Conservation (phyloP, 345 rosid genomes). For the Geranium rotundifolium region DNA sequence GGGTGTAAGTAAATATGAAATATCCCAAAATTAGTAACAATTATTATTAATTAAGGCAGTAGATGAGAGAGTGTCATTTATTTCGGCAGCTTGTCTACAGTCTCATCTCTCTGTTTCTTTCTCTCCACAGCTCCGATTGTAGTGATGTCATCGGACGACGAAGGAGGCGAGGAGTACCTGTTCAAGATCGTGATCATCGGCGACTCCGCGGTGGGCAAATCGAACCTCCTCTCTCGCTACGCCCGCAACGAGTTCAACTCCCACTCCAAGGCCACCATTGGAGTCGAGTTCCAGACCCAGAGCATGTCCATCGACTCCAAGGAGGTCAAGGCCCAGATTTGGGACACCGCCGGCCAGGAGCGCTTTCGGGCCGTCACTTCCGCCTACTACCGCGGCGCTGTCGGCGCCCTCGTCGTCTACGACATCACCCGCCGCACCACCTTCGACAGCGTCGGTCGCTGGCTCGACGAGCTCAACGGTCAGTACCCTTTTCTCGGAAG, state of each 20-base stretch:
- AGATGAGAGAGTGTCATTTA: no score
- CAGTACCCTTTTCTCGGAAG: background rate
- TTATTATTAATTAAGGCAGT: no score
- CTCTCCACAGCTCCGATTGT: no score
- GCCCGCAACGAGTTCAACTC: slow-evolving; percentile 27
- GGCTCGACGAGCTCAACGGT: slow-evolving; percentile 15
- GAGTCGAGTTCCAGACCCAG: slow-evolving; percentile 31
- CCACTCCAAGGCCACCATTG: slow-evolving; percentile 32
- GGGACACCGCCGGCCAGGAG: slow-evolving; percentile 36
- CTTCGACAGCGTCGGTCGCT: slow-evolving; percentile 13
- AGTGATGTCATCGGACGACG: no score
- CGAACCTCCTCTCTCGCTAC: slow-evolving; percentile 27
- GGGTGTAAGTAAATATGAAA: no score
- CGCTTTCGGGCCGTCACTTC: slow-evolving; percentile 16
- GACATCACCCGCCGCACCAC: slow-evolving; percentile 13
- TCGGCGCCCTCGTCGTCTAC: slow-evolving; percentile 12
- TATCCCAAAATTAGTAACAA: no score
- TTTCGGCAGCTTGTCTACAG: no score
- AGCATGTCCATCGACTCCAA: slow-evolving; percentile 9
- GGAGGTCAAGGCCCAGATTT: slow-evolving; percentile 16
- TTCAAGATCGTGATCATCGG: slow-evolving; percentile 31
- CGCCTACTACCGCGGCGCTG: slow-evolving; percentile 14
- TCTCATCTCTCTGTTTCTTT: no score
- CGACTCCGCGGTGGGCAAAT: slow-evolving; percentile 35
- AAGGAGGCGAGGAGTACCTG: slow-evolving; percentile 5